These are phyloP conservation scores for Raphanus raphanistrum DNA, from an alignment of 345 rosid genomes.

Conservation along the genomic window DNA sequence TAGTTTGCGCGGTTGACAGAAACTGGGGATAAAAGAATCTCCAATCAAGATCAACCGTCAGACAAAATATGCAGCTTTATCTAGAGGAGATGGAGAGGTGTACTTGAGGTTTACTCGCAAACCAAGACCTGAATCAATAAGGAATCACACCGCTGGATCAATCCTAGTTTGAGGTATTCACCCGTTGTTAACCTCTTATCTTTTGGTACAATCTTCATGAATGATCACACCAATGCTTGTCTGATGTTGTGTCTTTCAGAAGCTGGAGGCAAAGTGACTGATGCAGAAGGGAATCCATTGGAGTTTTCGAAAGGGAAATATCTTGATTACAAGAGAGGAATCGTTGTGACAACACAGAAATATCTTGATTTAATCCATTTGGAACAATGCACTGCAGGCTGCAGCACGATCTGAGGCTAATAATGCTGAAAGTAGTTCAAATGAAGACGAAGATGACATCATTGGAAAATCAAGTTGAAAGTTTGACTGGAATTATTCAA, in stretches of 20 bases:
- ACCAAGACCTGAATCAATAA: conserved; percentile 88
- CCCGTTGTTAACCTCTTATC: background rate
- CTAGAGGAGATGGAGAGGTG: no score
- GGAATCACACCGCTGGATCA: conserved; percentile 98
- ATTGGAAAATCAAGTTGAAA: background rate
- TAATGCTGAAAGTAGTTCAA: background rate
- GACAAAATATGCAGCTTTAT: no score
- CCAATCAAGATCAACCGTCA: no score
- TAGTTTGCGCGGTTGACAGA: no score
- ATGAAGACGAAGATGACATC: background rate
- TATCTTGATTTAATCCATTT: no score
- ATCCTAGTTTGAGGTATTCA: conserved; percentile 81
- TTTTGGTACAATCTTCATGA: conserved; percentile 10
- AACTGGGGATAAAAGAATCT: no score
- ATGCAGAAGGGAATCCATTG: conserved; percentile 71
- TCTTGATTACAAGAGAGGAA: conserved; percentile 71
- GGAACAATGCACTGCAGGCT: background rate
- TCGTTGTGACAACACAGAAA: conserved; percentile 72
- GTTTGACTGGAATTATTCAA: background rate
- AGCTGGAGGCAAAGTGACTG: conserved; percentile 75
- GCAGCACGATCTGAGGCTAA: background rate
- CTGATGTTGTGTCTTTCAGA: conserved; percentile 49
- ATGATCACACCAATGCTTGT: background rate
- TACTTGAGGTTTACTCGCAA: conserved; percentile 79
- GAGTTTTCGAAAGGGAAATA: conserved; percentile 81